Evolutionary conservation across 441 rosid species (phyloP).

Genomic region (Gossypium trilobum): DNA sequence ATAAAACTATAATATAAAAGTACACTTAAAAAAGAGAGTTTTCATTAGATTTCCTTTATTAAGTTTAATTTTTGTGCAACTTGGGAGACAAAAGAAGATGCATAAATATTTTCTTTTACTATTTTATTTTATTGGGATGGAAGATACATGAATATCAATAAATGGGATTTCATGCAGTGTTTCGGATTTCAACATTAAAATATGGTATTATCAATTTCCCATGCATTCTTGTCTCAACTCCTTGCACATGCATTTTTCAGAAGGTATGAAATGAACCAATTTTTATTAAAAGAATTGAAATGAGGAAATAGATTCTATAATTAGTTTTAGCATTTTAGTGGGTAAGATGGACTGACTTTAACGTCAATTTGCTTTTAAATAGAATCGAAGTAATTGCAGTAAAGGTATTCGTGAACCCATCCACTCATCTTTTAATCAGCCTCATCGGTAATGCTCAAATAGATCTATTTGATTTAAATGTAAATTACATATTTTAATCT

Average conservation of each 20-base stretch:
- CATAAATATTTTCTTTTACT: not conserved
- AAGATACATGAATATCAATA: not conserved
- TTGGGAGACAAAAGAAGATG: conserved; percentile 13
- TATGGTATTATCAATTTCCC: conserved; percentile 6
- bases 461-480: not conserved
- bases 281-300: too few relatives aligned
- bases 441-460: not conserved
- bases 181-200: not conserved
- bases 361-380: not conserved
- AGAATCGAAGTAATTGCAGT: not conserved
- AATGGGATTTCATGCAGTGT: not conserved
- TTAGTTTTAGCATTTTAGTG: not conserved
- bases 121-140: not conserved
- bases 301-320: not conserved
- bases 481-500: not conserved
- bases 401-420: not conserved
- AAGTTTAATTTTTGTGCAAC: conserved; percentile 1
- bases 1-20: too few relatives aligned
- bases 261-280: not conserved
- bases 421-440: not conserved
- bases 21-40: too few relatives aligned
- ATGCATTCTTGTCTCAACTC: not conserved
- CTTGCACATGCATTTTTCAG: not conserved
- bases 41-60: too few relatives aligned
- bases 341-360: not conserved